A percentile compares a stretch with the other conserved stretches of the same genome.
Evolutionary conservation across 108 stramenopile genomes (phyloP).

Genomic region (Cyclostephanos invisitatus): DNA sequence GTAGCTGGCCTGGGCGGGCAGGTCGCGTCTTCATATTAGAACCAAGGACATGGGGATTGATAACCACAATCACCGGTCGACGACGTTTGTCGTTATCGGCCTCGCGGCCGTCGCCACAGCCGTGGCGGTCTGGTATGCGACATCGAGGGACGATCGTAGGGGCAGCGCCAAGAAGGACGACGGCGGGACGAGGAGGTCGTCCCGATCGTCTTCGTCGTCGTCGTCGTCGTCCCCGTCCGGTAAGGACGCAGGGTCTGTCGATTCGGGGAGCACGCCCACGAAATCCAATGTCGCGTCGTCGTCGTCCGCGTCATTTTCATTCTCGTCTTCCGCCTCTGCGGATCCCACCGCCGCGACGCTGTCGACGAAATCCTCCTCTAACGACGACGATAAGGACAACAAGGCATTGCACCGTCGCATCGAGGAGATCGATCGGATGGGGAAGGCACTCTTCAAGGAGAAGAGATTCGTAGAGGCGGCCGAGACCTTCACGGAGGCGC

Average conservation of each 20-base stretch:
- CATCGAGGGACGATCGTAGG: conserved; percentile 13
- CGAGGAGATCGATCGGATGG: conserved; percentile 84
- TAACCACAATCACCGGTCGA: conserved; percentile 12
- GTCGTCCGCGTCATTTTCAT: conserved; percentile 12
- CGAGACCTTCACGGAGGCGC: conserved; percentile 75
- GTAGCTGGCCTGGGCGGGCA: not conserved
- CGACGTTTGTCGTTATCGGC: conserved; percentile 39
- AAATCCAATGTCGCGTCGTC: conserved; percentile 36
- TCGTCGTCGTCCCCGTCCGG: conserved; percentile 4
- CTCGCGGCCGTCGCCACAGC: conserved; percentile 36
- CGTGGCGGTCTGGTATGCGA: conserved; percentile 27
- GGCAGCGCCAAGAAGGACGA: not conserved
- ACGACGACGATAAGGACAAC: conserved; percentile 26
- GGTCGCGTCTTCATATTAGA: not conserved
- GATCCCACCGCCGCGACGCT: conserved; percentile 4
- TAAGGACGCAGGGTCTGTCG: conserved; percentile 4
- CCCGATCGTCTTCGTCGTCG: conserved; percentile 12
- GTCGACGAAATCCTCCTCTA: not conserved
- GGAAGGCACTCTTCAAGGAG: conserved; percentile 81
- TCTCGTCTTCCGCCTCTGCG: conserved; percentile 14
- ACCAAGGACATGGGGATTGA: conserved; percentile 13
- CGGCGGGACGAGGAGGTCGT: conserved; percentile 13
- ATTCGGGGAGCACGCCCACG: conserved; percentile 29
- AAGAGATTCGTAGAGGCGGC: conserved; percentile 86
- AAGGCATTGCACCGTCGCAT: conserved; percentile 63